Conservation (phyloP, 1,284 basidiomycete species). For the Sporisorium exsertum region DNA sequence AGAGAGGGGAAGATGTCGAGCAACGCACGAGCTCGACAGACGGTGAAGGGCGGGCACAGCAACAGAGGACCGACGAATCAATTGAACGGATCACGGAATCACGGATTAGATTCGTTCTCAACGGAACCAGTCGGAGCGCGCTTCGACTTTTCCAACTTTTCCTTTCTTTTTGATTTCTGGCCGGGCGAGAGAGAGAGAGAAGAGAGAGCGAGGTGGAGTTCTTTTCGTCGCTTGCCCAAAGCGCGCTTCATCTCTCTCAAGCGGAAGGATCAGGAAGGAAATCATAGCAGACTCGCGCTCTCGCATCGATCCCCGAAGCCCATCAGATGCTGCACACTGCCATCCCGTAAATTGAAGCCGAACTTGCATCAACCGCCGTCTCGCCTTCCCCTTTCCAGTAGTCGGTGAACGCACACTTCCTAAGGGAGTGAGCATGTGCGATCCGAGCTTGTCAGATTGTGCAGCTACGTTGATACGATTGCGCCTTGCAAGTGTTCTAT, state of each 20-base stretch:
- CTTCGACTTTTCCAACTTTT: constrained; percentile 5
- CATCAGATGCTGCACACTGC: background rate
- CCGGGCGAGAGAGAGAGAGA: constrained; percentile 8
- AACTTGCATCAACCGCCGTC: background rate
- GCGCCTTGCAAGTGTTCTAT: too few species aligned
- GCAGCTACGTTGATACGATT: background rate
- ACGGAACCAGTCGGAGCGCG: constrained; percentile 18
- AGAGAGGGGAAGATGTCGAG: background rate
- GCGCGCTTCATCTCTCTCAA: constrained; percentile 6
- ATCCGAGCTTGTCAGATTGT: constrained; percentile 1
- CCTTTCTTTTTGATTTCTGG: constrained; percentile 3
- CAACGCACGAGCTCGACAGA: background rate
- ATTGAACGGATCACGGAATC: constrained; percentile 13
- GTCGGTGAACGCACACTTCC: too few species aligned
- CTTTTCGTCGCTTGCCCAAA: constrained; percentile 13
- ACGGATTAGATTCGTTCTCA: constrained; percentile 3
- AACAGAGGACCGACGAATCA: background rate
- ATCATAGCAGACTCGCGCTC: constrained; percentile 2
- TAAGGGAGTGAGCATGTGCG: background rate
- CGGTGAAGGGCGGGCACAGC: background rate
- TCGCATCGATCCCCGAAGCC: background rate
- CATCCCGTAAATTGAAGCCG: constrained; percentile 2
- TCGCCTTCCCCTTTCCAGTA: background rate
- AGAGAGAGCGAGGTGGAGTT: background rate
- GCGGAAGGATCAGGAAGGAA: constrained; percentile 20